Conservation (phyloP, 768 basidiomycete species). For the Trametes cubensis region DNA sequence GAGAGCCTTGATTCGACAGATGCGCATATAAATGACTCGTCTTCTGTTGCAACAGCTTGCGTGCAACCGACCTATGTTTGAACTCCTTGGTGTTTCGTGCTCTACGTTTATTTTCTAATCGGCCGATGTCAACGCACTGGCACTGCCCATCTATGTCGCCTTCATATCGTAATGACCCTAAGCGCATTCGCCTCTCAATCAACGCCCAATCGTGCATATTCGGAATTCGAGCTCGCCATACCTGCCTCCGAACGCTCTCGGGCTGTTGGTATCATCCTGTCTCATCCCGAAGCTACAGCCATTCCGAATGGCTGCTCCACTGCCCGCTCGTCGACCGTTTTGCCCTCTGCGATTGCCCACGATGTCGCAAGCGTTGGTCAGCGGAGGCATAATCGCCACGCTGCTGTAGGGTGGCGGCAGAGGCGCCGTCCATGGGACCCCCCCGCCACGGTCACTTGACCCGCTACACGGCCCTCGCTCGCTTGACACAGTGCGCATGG, state of each 20-base stretch:
- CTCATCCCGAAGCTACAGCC: background rate
- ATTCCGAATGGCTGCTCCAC: conserved; percentile 7
- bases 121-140: too few species aligned
- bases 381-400: conserved; percentile 1
- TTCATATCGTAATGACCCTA: background rate
- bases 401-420: conserved; percentile 13
- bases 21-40: background rate
- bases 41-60: background rate
- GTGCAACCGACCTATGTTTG: too few species aligned
- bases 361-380: conserved; percentile 12
- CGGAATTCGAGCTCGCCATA: background rate
- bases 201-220: background rate
- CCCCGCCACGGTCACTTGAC: conserved; percentile 25
- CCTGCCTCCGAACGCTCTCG: background rate
- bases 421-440: conserved; percentile 15
- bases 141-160: too few species aligned
- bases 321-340: background rate
- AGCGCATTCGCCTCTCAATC: background rate
- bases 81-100: too few species aligned
- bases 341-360: background rate
- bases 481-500: background rate
- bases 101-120: too few species aligned
- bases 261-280: background rate
- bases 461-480: background rate
- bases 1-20: background rate